Base-by-base conservation (phyloP, 176 grass and related monocot species). In the Chrysopogon serrulatus region DNA sequence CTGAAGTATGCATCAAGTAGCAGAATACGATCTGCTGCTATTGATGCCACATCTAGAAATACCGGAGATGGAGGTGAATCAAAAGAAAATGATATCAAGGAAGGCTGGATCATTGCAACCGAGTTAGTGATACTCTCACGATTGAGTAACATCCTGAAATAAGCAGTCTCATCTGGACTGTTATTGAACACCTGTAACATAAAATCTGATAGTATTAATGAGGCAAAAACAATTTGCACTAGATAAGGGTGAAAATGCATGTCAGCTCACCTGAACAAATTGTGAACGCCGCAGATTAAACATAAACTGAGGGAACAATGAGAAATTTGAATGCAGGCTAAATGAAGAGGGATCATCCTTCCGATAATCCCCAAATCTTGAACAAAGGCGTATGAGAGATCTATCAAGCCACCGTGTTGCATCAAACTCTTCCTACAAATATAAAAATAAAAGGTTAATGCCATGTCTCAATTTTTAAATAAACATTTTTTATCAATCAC, bases 1-100 rank as follows among this genome's bases (percentile, higher is more conserved):
- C 93, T 99, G 36, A 99, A 99, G 87, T 99, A 99, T 11, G 96
- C 90, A 87, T 99, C 96, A 79, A 99, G 91, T 56, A 99, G 77
- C 73, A 99, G 86, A 91, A 99, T 96, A 33, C 91, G 89, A 76
- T 99, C 93, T 71, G 86, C 73, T 59, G 93, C 86, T 88, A 99
- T 99, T 41, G 96, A 91, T 79, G 93, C 91, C 60, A 99, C 96
- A 68, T 99, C 96, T 0, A 99, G 92, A 74, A 99, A 91, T 65
- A 91, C 93, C 43, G 96, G 96, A 51, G 87, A 87, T 64, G 96
- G 96, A 59, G 91, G 91, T 66, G 79, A 86, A 84, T 90, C 94
- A 62, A 99, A 99, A 65, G 96, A 99, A 74, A 92, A 99, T 68
- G 96, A 91, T 54, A 99, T 81, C 42, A 99, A 70, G 31, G 93